Evolutionary conservation across 2,329 filamentous ascomycete genomes (phyloP), one percentile per base, ranked within the genome.

Genomic region (Monilinia fructigena): DNA sequence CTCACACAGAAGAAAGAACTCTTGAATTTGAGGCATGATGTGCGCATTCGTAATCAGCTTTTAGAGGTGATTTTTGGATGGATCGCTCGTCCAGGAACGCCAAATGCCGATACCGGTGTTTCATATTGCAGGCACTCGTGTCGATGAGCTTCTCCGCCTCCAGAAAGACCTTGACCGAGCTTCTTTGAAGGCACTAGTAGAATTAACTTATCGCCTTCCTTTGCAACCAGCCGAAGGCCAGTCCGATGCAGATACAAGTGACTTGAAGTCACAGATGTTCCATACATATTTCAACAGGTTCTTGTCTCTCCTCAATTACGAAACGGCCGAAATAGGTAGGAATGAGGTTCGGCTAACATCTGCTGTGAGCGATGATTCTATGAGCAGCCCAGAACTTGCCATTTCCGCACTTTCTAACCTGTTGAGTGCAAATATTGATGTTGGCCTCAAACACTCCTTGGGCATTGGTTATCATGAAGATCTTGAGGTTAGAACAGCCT

Each of bases 391-490:
- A 5, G 87, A 89, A 68, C 79, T 90, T 42, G 84, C 87, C 5
- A 90, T 90, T 69, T 85, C 82, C 14, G 89, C 89, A 18, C 77
- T 90, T 16, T 90, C 87, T 1, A 90, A 90, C 70, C 80, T 90
- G 1, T 78, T 90, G 10, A 89, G 87, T 72, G 87, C 88, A 3
- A 90, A 90, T 70, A 89, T 90, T 42, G 88, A 90, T 71, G 87
- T 90, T 48, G 88, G 88, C 3, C 77, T 90, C 58, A 90, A 90
- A 73, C 86, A 89, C 74, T 89, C 87, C 2, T 77, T 90, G 18
- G 87, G 85, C 68, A 89, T 90, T 67, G 88, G 88, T 16, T 90
- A 90, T 72, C 86, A 90, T 72, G 86, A 89, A 71, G 89, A 89
- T 71, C 79, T 88, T 42, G 86, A 89, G 71, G 89, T 90, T 67